Conservation (phyloP, 768 basidiomycete genomes). For the Russula earlei region DNA sequence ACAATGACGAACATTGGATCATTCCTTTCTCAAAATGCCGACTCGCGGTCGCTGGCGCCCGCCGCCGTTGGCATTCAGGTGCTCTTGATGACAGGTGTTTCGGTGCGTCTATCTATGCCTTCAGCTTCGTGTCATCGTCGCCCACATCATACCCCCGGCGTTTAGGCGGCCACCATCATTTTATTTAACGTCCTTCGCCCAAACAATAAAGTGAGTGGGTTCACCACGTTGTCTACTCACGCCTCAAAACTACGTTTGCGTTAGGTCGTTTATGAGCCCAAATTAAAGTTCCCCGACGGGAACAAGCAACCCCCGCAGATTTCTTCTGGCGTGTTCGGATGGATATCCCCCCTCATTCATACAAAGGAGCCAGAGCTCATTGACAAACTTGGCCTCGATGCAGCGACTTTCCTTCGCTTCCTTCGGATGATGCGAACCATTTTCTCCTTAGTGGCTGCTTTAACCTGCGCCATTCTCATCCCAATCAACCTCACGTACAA, state of each 20-base stretch:
- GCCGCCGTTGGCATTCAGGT: conserved; percentile 74
- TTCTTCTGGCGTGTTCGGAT: conserved; percentile 75
- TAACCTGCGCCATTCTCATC: conserved; percentile 66
- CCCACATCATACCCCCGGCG: not conserved
- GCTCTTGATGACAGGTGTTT: conserved; percentile 59
- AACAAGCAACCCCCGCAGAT: conserved; percentile 73
- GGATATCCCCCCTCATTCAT: conserved; percentile 78
- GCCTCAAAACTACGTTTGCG: not conserved
- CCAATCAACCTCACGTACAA: conserved; percentile 87
- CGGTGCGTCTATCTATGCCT: conserved; percentile 39
- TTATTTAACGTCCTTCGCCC: conserved; percentile 83
- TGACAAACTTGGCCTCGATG: conserved; percentile 85
- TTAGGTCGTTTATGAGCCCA: conserved; percentile 89
- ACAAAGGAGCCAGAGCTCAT: conserved; percentile 85
- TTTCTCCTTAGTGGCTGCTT: conserved; percentile 52
- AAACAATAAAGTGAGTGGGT: conserved; percentile 61
- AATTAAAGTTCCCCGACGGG: conserved; percentile 82
- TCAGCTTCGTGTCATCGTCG: not conserved
- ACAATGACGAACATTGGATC: conserved; percentile 28
- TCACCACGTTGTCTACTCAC: not conserved
- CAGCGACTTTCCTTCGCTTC: conserved; percentile 87
- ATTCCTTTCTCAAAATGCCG: conserved; percentile 27
- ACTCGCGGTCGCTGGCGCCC: conserved; percentile 63
- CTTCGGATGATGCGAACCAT: conserved; percentile 72
- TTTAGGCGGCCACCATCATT: conserved; percentile 54